Evolutionary conservation across 257 asterid species (phyloP).

Genomic region (Rhazya stricta): DNA sequence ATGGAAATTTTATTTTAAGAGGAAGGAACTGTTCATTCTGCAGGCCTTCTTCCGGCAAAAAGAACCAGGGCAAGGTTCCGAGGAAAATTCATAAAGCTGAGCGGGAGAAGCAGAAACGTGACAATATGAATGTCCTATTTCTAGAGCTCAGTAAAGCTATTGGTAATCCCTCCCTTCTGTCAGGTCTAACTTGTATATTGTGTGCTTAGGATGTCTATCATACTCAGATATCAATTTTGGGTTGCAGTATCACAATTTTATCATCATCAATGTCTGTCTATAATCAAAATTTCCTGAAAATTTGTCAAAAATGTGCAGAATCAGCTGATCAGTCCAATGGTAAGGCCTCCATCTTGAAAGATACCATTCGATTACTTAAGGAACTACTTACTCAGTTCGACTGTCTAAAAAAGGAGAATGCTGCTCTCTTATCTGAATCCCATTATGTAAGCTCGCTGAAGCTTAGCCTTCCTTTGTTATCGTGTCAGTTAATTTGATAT

Average conservation of each 20-base stretch:
- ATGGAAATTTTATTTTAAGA: neutral
- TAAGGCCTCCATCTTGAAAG: slow-evolving; percentile 54
- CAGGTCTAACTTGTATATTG: neutral
- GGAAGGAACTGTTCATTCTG: neutral
- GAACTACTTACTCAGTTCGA: slow-evolving; percentile 48
- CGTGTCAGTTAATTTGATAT: neutral
- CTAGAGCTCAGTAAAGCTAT: slow-evolving; percentile 42
- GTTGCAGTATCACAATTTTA: neutral
- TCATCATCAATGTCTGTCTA: neutral
- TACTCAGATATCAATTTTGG: neutral
- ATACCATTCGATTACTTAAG: slow-evolving; percentile 42
- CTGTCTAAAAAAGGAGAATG: slow-evolving; percentile 46
- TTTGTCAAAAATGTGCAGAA: slow-evolving; percentile 26
- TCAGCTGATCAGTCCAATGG: slow-evolving; percentile 43
- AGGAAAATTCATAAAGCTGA: slow-evolving; percentile 55
- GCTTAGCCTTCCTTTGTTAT: slow-evolving; percentile 3
- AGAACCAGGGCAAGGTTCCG: slow-evolving; percentile 35
- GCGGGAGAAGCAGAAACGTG: slow-evolving; percentile 70
- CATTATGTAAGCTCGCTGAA: slow-evolving; percentile 42
- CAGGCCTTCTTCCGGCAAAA: slow-evolving; percentile 28
- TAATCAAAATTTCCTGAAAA: neutral
- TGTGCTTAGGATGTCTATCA: neutral
- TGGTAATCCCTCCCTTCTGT: slow-evolving; percentile 30
- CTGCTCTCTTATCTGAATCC: slow-evolving; percentile 49
- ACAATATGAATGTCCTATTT: slow-evolving; percentile 51